Conservation (phyloP, 23 red algal genomes). For the Pyropia haitanensis region DNA sequence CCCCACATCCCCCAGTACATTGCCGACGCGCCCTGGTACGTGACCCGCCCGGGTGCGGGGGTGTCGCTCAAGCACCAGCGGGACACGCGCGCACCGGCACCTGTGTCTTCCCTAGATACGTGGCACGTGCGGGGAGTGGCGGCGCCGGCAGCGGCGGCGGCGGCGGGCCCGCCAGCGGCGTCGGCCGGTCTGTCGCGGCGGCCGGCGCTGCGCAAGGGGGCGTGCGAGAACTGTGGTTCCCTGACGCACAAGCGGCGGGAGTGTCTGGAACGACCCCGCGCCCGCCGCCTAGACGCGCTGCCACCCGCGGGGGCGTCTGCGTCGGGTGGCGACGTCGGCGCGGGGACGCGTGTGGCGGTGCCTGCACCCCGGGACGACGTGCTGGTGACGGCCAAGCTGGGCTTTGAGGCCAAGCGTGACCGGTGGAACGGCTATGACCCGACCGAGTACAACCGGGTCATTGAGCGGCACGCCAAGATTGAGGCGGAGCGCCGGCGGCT, state of each 20-base stretch:
- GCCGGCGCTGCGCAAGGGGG: slow-evolving; percentile 33
- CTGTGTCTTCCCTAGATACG: slow-evolving; percentile 34
- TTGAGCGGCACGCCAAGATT: slow-evolving; percentile 12
- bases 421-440: slow-evolving; percentile 81
- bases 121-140: slow-evolving; percentile 65
- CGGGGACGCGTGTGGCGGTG: slow-evolving; percentile 33
- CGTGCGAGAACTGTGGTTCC: slow-evolving; percentile 89
- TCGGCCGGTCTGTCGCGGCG: background rate
- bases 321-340: slow-evolving; percentile 10
- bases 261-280: slow-evolving; percentile 67
- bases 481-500: slow-evolving; percentile 9
- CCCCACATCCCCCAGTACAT: slow-evolving; percentile 96
- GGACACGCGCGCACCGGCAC: slow-evolving; percentile 39
- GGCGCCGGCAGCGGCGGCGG: slow-evolving; percentile 31
- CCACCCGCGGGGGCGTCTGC: no score
- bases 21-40: slow-evolving; percentile 80
- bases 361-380: slow-evolving; percentile 59
- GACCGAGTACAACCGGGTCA: slow-evolving; percentile 34
- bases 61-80: slow-evolving; percentile 79
- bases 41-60: slow-evolving; percentile 17
- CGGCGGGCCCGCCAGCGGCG: no score
- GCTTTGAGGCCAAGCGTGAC: slow-evolving; percentile 82
- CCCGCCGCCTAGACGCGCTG: background rate
- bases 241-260: slow-evolving; percentile 53
- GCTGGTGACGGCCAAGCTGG: slow-evolving; percentile 37